Conservation (phyloP, 202 grass and related monocot genomes). For the Schoenoplectus triqueter region DNA sequence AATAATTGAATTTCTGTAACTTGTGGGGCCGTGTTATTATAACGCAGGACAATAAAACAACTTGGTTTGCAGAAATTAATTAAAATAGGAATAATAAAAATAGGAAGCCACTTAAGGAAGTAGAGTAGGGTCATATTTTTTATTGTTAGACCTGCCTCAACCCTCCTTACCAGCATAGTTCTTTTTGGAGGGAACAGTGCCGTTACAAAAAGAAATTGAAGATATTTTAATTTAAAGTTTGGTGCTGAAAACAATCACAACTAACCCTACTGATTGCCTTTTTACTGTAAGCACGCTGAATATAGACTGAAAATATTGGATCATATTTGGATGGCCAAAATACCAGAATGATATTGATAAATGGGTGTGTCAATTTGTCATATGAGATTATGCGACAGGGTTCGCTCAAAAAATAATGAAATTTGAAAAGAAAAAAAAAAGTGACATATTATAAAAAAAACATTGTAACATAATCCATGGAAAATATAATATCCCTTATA, state of each 20-base stretch:
- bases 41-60: neutral
- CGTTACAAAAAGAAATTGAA: neutral
- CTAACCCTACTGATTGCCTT: neutral
- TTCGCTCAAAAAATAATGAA: neutral
- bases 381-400: neutral
- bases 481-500: neutral
- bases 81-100: conserved; percentile 16
- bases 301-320: neutral
- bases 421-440: neutral
- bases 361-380: neutral
- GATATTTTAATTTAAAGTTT: conserved; percentile 12
- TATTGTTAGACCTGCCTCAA: neutral
- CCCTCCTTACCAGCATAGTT: conserved; percentile 4
- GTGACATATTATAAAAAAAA: conserved; percentile 7
- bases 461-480: neutral
- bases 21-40: neutral
- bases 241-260: conserved; percentile 12
- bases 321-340: neutral
- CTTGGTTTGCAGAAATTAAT: neutral
- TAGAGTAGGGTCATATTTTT: conserved; percentile 2
- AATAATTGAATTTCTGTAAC: neutral
- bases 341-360: neutral
- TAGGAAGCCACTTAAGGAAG: neutral
- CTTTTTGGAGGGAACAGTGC: neutral
- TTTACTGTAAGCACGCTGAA: neutral